Evolutionary conservation across 305 asterid genomes (phyloP).

Genomic region (Andrographis paniculata): DNA sequence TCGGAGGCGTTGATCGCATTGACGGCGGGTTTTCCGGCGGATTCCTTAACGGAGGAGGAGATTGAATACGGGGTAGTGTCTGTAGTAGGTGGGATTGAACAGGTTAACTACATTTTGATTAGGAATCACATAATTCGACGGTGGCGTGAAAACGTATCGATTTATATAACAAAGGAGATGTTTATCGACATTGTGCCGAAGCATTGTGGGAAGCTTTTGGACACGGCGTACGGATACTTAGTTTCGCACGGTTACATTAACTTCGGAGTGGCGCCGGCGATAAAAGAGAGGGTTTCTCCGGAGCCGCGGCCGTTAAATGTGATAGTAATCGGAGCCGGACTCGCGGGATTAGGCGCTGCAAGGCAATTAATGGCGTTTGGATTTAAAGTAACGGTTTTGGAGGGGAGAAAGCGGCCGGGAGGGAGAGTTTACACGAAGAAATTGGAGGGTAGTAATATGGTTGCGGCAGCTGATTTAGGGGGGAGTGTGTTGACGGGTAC

Average conservation of each 20-base stretch:
- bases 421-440: slow-evolving; percentile 87
- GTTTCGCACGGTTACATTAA: slow-evolving; percentile 79
- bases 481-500: slow-evolving; percentile 95
- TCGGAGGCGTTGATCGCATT: slow-evolving; percentile 86
- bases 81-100: slow-evolving; percentile 87
- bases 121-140: slow-evolving; percentile 74
- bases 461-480: slow-evolving; percentile 86
- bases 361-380: slow-evolving; percentile 92
- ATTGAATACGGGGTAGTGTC: slow-evolving; percentile 84
- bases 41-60: slow-evolving; percentile 84
- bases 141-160: slow-evolving; percentile 83
- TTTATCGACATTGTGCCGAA: slow-evolving; percentile 61
- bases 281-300: slow-evolving; percentile 48
- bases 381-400: slow-evolving; percentile 77
- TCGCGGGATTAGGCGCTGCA: slow-evolving; percentile 92
- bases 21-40: slow-evolving; percentile 91
- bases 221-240: slow-evolving; percentile 60
- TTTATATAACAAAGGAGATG: slow-evolving; percentile 75
- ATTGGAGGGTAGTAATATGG: slow-evolving; percentile 47
- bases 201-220: slow-evolving; percentile 60
- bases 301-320: slow-evolving; percentile 47
- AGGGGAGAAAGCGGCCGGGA: slow-evolving; percentile 91
- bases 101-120: slow-evolving; percentile 81
- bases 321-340: slow-evolving; percentile 86
- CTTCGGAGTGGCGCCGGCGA: slow-evolving; percentile 78